Percentiles rank a stretch among this genome's conserved stretches.
Evolutionary conservation across 192 early-diverging fungal species (phyloP).

Genomic region (Coemansia sp.): DNA sequence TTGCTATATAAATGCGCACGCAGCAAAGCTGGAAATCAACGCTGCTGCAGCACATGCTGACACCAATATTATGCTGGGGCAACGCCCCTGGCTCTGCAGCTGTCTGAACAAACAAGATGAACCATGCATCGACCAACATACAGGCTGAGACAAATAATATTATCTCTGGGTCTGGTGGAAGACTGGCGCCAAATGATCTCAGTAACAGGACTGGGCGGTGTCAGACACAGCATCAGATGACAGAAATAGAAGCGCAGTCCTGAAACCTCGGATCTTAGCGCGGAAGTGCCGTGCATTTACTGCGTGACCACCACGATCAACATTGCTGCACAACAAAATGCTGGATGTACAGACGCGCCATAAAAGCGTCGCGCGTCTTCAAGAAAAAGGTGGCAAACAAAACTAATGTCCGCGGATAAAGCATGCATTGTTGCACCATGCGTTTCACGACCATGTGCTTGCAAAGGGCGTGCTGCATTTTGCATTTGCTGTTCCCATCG

Average conservation of each 20-base stretch:
- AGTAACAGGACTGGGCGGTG: neutral
- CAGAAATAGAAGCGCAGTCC: neutral
- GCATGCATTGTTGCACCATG: neutral
- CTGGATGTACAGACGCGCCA: neutral
- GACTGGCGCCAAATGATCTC: neutral
- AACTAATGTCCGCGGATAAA: neutral
- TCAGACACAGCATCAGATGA: neutral
- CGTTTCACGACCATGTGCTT: neutral
- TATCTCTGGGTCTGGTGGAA: neutral
- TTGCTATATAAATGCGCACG: neutral
- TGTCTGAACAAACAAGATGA: neutral
- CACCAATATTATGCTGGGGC: slow-evolving; percentile 5
- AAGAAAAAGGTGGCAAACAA: neutral
- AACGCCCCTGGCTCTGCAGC: neutral
- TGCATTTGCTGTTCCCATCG: too few species aligned
- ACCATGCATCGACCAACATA: neutral
- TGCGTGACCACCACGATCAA: slow-evolving; percentile 3
- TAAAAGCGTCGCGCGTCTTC: neutral
- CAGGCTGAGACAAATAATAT: neutral
- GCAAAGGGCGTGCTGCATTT: neutral
- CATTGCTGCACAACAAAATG: slow-evolving; percentile 5
- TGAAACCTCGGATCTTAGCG: neutral
- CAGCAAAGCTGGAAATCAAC: neutral
- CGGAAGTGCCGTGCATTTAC: neutral
- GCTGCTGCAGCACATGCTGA: neutral